Evolutionary conservation across 192 early-diverging fungal genomes (phyloP), one percentile per base, ranked within the genome.

Genomic region (Chytriomyces hyalinus): DNA sequence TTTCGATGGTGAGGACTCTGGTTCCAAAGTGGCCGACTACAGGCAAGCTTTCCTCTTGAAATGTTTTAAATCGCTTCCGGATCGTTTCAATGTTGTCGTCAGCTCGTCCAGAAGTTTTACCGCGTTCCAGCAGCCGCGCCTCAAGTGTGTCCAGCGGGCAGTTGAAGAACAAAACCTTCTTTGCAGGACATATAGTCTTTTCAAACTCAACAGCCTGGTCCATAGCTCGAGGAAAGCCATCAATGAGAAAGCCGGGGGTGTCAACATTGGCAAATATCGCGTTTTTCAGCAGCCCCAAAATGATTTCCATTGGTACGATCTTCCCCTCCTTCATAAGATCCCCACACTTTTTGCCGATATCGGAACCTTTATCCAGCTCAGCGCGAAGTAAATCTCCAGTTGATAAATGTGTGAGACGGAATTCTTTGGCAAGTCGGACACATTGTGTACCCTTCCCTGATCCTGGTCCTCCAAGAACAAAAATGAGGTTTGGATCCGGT

Each of bases 371-470:
- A 80, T 82, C 93, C 88, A 86, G 80, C 79, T 99, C 96, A 22
- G 84, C 93, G 51, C 97, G 91, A 45, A 99, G 85, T 24, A 99
- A 84, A 78, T 98, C 97, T 49, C 97, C 97, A 46, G 96, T 96
- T 85, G 94, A 96, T 60, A 99, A 83, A 65, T 98, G 97, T 20
- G 93, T 92, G 81, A 97, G 95, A 24, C 89, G 91, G 82, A 91
- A 96, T 70, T 96, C 94, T 36, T 90, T 77, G 6, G 91, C 92
- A 46, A 99, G 81, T 45, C 67, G 44, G 24, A 20, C 68, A 77
- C 94, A 96, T 83, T 97, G 94, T n/a, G 97, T 98, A 47, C 97
- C 97, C 80, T 97, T 97, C 67, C 96, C 96, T 10, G 76, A 68
- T 36, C 80, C 80, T 10, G 80, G 80, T n/a, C 80, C 83, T 44